Percentiles rank a stretch among this genome's conserved stretches.
phyloP scores from a whole-genome alignment of 495 filamentous ascomycete genomes.

The Chaetomium cochliodes region DNA sequence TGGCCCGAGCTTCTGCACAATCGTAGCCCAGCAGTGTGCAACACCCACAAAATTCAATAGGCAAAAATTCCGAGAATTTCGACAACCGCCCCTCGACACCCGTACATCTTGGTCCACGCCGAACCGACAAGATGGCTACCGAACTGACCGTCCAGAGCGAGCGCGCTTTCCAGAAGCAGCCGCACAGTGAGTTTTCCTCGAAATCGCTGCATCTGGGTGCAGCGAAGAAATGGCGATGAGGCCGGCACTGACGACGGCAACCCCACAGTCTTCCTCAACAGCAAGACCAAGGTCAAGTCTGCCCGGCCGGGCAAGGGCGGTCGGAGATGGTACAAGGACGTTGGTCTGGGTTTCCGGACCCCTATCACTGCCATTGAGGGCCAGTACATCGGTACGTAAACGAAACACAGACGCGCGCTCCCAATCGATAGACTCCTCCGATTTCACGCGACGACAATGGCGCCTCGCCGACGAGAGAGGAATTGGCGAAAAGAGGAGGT shows the following conservation, averaged over 20 bases:
- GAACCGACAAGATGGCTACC: slow-evolving; percentile 87
- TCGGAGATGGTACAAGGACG: slow-evolving; percentile 99
- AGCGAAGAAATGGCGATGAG: slow-evolving; percentile 13
- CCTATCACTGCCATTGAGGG: slow-evolving; percentile 97
- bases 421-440: slow-evolving; percentile 16
- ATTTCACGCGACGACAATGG: slow-evolving; percentile 17
- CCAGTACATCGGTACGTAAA: slow-evolving; percentile 91
- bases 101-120: slow-evolving; percentile 13
- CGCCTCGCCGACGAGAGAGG: slow-evolving; percentile 3
- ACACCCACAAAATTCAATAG: no score
- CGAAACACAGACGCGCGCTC: slow-evolving; percentile 7
- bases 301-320: slow-evolving; percentile 76
- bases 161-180: slow-evolving; percentile 99
- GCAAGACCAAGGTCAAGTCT: slow-evolving; percentile 85
- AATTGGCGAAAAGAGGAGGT: slow-evolving; percentile 8
- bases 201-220: slow-evolving; percentile 10
- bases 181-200: slow-evolving; percentile 61
- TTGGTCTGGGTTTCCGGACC: slow-evolving; percentile 97
- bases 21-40: no score
- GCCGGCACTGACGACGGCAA: slow-evolving; percentile 23
- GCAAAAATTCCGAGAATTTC: slow-evolving; percentile 29
- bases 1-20: background rate
- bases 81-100: slow-evolving; percentile 19
- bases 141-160: slow-evolving; percentile 97
- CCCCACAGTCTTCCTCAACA: slow-evolving; percentile 77